Evolutionary conservation across 139 green algal species (phyloP).

Genomic region (Coccomyxa sp.): DNA sequence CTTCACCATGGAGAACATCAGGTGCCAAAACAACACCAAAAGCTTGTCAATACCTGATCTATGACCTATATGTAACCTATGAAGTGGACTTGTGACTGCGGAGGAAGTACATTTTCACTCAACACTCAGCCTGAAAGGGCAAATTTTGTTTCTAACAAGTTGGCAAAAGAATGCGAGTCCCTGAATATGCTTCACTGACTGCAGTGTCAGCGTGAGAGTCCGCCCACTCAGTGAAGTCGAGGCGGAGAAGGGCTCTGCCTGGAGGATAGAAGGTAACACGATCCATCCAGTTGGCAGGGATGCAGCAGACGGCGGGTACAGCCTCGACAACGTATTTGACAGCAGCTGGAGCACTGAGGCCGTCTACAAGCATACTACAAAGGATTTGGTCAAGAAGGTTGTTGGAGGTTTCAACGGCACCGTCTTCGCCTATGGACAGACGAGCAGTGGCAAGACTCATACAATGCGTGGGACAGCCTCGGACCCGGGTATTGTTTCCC

Average conservation of each 20-base stretch:
- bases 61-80: neutral
- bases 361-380: slow-evolving; percentile 67
- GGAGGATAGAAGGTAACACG: slow-evolving; percentile 59
- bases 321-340: slow-evolving; percentile 79
- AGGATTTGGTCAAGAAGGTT: slow-evolving; percentile 67
- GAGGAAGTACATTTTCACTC: neutral
- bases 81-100: neutral
- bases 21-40: neutral
- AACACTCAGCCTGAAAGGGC: neutral
- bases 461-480: slow-evolving; percentile 81
- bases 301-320: slow-evolving; percentile 41
- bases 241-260: slow-evolving; percentile 47
- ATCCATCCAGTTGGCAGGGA: slow-evolving; percentile 10
- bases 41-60: neutral
- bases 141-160: neutral
- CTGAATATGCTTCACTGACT: neutral
- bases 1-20: slow-evolving; percentile 7
- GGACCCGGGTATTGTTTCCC: slow-evolving; percentile 76
- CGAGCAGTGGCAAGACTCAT: slow-evolving; percentile 90
- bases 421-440: slow-evolving; percentile 97
- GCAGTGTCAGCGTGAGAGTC: slow-evolving; percentile 78
- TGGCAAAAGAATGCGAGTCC: neutral
- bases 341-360: slow-evolving; percentile 13
- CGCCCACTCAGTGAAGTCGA: slow-evolving; percentile 74
- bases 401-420: slow-evolving; percentile 64